Conservation (phyloP, 352 stramenopile species). For the Phytophthora pluvialis region DNA sequence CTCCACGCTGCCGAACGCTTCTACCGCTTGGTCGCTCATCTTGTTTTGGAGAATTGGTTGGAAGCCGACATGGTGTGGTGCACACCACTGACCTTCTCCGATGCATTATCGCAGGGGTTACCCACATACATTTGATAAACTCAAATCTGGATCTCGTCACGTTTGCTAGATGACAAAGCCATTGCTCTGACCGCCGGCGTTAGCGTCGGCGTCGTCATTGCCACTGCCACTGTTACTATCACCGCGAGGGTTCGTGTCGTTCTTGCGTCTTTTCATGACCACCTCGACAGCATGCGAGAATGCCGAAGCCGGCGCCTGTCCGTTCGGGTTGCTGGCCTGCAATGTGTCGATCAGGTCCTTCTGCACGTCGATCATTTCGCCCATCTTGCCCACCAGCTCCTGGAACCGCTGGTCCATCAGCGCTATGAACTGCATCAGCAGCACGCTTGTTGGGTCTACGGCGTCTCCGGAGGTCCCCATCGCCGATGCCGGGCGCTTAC, state of each 20-base stretch:
- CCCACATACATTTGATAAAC: background rate
- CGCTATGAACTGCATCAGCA: slow-evolving; percentile 62
- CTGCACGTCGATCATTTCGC: slow-evolving; percentile 79
- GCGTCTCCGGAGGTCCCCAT: slow-evolving; percentile 30
- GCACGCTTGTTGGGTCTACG: slow-evolving; percentile 41
- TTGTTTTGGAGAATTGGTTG: slow-evolving; percentile 29
- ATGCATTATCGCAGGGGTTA: background rate
- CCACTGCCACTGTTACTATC: slow-evolving; percentile 14
- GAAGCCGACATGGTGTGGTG: slow-evolving; percentile 22
- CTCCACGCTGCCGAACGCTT: slow-evolving; percentile 75
- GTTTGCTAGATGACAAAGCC: slow-evolving; percentile 30
- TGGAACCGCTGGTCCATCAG: slow-evolving; percentile 78
- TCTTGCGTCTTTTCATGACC: slow-evolving; percentile 56
- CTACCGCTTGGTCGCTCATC: slow-evolving; percentile 69
- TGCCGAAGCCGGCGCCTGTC: slow-evolving; percentile 39
- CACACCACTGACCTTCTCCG: slow-evolving; percentile 8
- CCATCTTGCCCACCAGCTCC: slow-evolving; percentile 78
- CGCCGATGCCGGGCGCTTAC: slow-evolving; percentile 37
- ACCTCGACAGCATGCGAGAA: slow-evolving; percentile 41
- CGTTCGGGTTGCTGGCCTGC: slow-evolving; percentile 46
- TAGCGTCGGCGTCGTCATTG: background rate
- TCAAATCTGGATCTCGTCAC: background rate
- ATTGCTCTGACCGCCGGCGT: slow-evolving; percentile 8
- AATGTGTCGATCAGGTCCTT: slow-evolving; percentile 70
- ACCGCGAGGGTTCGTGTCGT: slow-evolving; percentile 24